Base-by-base conservation (phyloP, 2,329 filamentous ascomycete genomes). In the Nemania sp. region DNA sequence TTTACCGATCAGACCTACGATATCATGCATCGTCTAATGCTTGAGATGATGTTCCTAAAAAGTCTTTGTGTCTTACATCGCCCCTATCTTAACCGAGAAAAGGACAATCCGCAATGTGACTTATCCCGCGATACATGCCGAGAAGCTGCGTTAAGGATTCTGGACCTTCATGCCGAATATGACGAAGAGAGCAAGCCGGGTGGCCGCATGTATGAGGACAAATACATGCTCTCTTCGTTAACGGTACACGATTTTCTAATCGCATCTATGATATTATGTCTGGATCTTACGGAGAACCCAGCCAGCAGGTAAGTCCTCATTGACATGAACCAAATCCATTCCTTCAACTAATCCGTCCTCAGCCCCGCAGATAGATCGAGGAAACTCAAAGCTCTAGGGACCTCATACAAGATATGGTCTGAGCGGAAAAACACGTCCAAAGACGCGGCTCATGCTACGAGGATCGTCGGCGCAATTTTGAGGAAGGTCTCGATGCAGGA, bases 261-360 rank as follows among this genome's bases (percentile, higher is more conserved):
- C 17, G 84, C 84, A 0, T 80, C 83, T 12, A 87, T 86, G 82
- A 80, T 87, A 42, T 67, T 87, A 5, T 87, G 82, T 58, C 70
- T 87, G 2, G 80, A 83, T 62, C 70, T 82, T 12, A 75, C 73
- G 21, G 78, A 80, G 62, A 76, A 75, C 17, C 64, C 67, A 29
- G 71, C 76, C 18, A 74, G 72, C 62, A 74, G 68, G 79, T 79
- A 71, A 65, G 72, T 45, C n/a, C 25, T 21, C 15, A 42, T 51
- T 9, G 20, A 25, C 2, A n/a, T n/a, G 7, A 37, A 7, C 7
- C 6, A 15, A 39, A 25, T 13, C 9, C 7, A 35, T 9, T 21
- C 11, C 9, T 15, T 25, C 54, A n/a, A 29, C 62, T 72, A 57
- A 72, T 55, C 50, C 39, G 18, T 51, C 7, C 25, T 32, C 40